Base-by-base conservation (phyloP, 768 basidiomycete species). In the Dentipellis fragilis region DNA sequence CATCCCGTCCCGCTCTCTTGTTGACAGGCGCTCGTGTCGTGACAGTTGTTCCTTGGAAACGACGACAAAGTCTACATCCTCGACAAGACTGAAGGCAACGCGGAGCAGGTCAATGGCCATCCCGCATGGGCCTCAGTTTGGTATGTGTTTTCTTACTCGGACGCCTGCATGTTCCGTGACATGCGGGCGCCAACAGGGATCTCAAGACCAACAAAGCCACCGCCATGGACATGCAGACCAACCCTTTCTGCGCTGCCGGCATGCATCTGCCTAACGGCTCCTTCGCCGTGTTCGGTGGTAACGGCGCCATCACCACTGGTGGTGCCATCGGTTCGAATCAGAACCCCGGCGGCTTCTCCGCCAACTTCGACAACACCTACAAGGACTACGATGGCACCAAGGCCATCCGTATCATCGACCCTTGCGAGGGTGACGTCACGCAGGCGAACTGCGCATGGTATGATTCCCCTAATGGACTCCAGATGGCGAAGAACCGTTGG, bases 41-140 rank as follows among this genome's bases (percentile, higher is more conserved):
- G 29, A 29, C 64, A 87, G 87, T 81, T 87, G 80, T 90, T 93
- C 67, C 70, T 93, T 52, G 90, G 88, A 35, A 88, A 85, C 59
- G 72, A 78, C 7, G n/a, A 89, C 61, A 89, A 83, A 67, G 86
- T 94, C 36, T 94, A 93, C 70, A 87, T 93, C 19, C 72, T 93
- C n/a, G 93, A 96, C 74, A 96, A 96, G 72, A 81, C 84, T 1
- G 89, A 93, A 66, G 81, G 80, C 35, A 93, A 93, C 65, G 74
- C 75, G 2, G 78, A 79, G 3, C 70, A 75, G 60, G 75, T 92
- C 58, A 73, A 78, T 56, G 81, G 80, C 1, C 89, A 89, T 69
- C 75, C 89, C 10, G 85, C 85, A 1, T 87, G 85, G 81, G 89
- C 80, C 19, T 67, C 85, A 0, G 81, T 84, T 16, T 90, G 84